phyloP scores from a whole-genome alignment of 2,329 filamentous ascomycete genomes.

The Nakataea oryzae region DNA sequence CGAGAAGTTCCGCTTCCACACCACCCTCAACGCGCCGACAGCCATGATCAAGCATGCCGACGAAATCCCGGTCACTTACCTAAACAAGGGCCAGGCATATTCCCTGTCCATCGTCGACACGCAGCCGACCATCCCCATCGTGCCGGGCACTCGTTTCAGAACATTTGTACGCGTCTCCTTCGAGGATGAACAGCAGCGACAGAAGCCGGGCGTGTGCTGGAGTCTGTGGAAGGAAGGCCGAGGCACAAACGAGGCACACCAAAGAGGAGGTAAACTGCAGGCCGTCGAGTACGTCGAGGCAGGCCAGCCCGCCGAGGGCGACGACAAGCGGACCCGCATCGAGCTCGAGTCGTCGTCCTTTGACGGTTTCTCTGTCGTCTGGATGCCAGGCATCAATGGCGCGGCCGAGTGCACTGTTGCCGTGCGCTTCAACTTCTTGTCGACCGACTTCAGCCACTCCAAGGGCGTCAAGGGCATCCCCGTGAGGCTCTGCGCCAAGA shows the following conservation, averaged over 20 bases:
- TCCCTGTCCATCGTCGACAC: constrained; percentile 78
- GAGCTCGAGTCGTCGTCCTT: constrained; percentile 73
- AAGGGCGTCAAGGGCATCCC: constrained; percentile 98
- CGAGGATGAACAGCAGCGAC: constrained; percentile 87
- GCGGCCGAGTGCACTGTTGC: constrained; percentile 72
- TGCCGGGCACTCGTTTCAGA: constrained; percentile 62
- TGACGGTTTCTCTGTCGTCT: constrained; percentile 85
- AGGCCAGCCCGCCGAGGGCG: constrained; percentile 46
- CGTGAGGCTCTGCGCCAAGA: constrained; percentile 86
- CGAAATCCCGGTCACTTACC: constrained; percentile 93
- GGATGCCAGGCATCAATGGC: constrained; percentile 65
- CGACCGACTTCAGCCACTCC: constrained; percentile 96
- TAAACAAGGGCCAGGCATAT: constrained; percentile 96
- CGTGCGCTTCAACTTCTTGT: constrained; percentile 95
- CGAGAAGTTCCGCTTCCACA: constrained; percentile 80
- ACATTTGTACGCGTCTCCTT: constrained; percentile 95
- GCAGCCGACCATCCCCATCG: constrained; percentile 44
- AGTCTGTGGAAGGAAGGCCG: constrained; percentile 87
- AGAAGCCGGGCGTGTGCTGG: constrained; percentile 64
- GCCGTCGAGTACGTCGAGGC: constrained; percentile 87
- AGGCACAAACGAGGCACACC: constrained; percentile 91
- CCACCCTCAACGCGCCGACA: constrained; percentile 84
- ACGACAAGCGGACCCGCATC: constrained; percentile 56
- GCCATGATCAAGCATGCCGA: constrained; percentile 88
- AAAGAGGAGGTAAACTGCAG: constrained; percentile 82